A percentile compares a stretch with the other conserved stretches of the same genome.
phyloP scores from a whole-genome alignment of 1,139 yeast genomes.

The Geotrichum cucujoidarum region DNA sequence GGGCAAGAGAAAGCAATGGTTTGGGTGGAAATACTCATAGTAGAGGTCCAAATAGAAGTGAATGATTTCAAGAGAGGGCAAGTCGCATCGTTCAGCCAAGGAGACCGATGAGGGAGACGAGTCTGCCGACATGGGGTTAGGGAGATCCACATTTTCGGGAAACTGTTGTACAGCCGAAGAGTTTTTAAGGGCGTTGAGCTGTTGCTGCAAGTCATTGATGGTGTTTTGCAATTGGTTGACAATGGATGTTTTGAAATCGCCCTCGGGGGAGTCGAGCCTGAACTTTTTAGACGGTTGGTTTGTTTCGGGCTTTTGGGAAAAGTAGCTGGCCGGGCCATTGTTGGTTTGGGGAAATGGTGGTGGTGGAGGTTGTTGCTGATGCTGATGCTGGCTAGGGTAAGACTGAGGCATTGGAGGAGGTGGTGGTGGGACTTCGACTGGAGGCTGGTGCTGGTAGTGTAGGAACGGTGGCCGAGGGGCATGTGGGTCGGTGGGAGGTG shows the following conservation, averaged over 20 bases:
- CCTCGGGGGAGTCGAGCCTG: background rate
- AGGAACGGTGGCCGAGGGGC: too few relatives aligned
- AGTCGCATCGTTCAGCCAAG: conserved; percentile 29
- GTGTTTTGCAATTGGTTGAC: conserved; percentile 3
- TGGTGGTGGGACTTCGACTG: too few relatives aligned
- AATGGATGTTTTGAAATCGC: background rate
- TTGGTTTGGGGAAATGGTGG: background rate
- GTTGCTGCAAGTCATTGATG: conserved; percentile 5
- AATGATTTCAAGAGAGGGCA: conserved; percentile 45
- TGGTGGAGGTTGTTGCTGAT: too few relatives aligned
- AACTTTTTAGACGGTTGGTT: background rate
- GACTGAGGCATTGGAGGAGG: background rate
- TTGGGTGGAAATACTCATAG: conserved; percentile 46
- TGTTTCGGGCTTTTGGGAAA: background rate
- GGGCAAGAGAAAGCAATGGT: conserved; percentile 45
- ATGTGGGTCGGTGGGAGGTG: too few relatives aligned
- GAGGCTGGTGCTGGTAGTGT: too few relatives aligned
- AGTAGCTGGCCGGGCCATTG: background rate
- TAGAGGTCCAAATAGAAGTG: conserved; percentile 44
- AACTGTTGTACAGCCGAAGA: too few relatives aligned
- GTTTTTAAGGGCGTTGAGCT: background rate
- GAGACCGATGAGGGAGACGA: too few relatives aligned
- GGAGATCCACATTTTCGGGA: too few relatives aligned
- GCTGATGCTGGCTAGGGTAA: background rate
- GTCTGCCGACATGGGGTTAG: too few relatives aligned